These are phyloP conservation scores for Cladophialophora yegresii DNA, from an alignment of 2,329 filamentous ascomycete genomes.

Conservation along the genomic window DNA sequence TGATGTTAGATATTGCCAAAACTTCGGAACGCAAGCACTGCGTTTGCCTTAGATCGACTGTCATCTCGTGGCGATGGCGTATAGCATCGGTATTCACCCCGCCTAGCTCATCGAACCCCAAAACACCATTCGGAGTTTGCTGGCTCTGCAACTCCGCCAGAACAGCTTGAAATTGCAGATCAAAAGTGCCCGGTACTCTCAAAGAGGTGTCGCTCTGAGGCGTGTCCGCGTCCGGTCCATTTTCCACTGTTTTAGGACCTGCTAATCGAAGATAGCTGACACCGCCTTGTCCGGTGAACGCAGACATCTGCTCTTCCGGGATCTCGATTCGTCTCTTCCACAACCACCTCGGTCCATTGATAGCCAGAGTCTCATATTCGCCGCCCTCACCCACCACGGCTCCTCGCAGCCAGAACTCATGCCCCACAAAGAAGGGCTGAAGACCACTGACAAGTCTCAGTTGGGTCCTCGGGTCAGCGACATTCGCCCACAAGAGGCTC, in stretches of 20 bases:
- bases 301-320: slow-evolving; percentile 53
- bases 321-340: slow-evolving; percentile 74
- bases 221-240: slow-evolving; percentile 36
- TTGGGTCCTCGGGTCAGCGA: slow-evolving; percentile 59
- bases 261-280: slow-evolving; percentile 70
- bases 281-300: slow-evolving; percentile 71
- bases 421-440: slow-evolving; percentile 58
- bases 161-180: slow-evolving; percentile 59
- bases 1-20: slow-evolving; percentile 25
- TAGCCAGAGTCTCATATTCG: slow-evolving; percentile 89
- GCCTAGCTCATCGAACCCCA: not conserved
- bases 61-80: not conserved
- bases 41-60: not conserved
- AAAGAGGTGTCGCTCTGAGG: not conserved
- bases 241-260: slow-evolving; percentile 57
- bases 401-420: slow-evolving; percentile 59
- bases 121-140: not conserved
- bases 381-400: slow-evolving; percentile 88
- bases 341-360: slow-evolving; percentile 72
- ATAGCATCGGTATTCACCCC: not conserved
- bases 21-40: slow-evolving; percentile 18
- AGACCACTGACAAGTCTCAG: slow-evolving; percentile 53
- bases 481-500: slow-evolving; percentile 75
- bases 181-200: slow-evolving; percentile 47
- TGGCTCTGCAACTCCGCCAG: slow-evolving; percentile 36